phyloP scores from a whole-genome alignment of 164 flowering plant species.

The Tetracentron sinense region DNA sequence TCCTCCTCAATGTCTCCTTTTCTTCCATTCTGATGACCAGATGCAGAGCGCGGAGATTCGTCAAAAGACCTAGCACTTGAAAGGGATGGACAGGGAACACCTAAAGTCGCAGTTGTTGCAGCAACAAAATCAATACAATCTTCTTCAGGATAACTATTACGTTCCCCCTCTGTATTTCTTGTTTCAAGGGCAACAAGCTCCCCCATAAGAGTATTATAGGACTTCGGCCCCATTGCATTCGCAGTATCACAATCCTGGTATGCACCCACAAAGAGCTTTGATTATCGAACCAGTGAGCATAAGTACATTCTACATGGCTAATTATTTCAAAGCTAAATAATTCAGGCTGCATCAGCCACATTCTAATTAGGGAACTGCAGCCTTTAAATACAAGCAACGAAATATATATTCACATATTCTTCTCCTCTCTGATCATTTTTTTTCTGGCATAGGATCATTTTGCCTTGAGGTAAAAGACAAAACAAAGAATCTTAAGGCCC shows the following conservation, averaged over 20 bases:
- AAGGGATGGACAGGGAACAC: slow-evolving; percentile 89
- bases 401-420: too few relatives aligned
- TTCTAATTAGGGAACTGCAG: too few relatives aligned
- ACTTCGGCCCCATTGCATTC: slow-evolving; percentile 77
- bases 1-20: slow-evolving; percentile 87
- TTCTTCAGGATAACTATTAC: slow-evolving; percentile 35
- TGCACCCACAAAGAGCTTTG: slow-evolving; percentile 3
- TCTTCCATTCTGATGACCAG: slow-evolving; percentile 30
- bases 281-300: too few relatives aligned
- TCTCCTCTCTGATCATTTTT: too few relatives aligned
- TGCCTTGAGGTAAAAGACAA: neutral
- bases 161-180: slow-evolving; percentile 28
- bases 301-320: neutral
- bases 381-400: too few relatives aligned
- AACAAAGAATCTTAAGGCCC: neutral
- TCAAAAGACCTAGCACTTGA: slow-evolving; percentile 73
- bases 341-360: too few relatives aligned
- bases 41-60: slow-evolving; percentile 45
- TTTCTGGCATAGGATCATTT: neutral
- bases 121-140: slow-evolving; percentile 92
- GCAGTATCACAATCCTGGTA: slow-evolving; percentile 73
- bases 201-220: slow-evolving; percentile 78
- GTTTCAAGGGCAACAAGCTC: slow-evolving; percentile 86
- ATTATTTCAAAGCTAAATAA: too few relatives aligned
- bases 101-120: slow-evolving; percentile 90